Conservation (phyloP, 306 rosid genomes). For the Cucumis hystrix region DNA sequence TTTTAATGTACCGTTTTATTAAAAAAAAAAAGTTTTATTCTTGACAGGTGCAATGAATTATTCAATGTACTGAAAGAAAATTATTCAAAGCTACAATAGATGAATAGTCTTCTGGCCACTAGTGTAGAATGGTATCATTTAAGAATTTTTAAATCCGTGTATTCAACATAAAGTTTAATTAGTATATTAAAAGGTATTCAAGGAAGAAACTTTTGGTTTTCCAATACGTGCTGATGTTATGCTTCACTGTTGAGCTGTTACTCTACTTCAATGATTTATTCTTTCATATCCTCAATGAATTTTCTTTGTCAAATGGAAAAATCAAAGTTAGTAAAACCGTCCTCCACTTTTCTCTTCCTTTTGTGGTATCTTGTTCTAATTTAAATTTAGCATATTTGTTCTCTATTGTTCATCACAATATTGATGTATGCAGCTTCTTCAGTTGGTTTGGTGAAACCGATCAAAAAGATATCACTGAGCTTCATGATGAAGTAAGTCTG, state of each 20-base stretch:
- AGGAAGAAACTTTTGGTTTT: not conserved
- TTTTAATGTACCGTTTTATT: not conserved
- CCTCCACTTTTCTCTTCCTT: not conserved
- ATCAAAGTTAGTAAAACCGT: not conserved
- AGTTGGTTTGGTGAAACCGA: conserved; percentile 52
- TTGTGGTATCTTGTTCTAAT: not conserved
- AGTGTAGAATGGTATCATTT: not conserved
- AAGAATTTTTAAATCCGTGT: not conserved
- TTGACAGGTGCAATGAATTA: not conserved
- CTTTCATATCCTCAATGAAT: not conserved
- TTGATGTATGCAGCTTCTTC: conserved; percentile 41
- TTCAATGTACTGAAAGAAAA: not conserved
- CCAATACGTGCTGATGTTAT: not conserved
- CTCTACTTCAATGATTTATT: not conserved
- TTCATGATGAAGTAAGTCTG: conserved; percentile 39
- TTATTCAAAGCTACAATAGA: not conserved
- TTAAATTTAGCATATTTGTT: not conserved
- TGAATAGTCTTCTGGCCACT: not conserved
- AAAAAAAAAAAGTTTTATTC: not conserved
- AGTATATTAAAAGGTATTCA: not conserved
- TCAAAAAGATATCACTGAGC: conserved; percentile 29
- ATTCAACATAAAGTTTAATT: not conserved
- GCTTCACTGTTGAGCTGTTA: not conserved
- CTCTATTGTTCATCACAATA: not conserved
- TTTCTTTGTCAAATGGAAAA: not conserved